Base-by-base conservation (phyloP, 2,329 filamentous ascomycete genomes). In the Talaromyces sp. region DNA sequence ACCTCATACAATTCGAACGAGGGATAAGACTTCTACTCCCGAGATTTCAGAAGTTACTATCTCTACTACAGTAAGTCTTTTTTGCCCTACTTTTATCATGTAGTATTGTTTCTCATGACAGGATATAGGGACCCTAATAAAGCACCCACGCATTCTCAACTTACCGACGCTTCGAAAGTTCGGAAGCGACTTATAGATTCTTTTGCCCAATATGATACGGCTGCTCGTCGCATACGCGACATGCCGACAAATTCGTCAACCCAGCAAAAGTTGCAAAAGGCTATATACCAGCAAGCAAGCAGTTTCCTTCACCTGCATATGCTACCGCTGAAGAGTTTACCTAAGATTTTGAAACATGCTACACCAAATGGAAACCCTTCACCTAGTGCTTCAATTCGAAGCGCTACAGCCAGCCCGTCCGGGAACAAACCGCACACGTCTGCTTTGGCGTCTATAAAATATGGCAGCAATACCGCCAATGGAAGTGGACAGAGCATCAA, bases 141-240 rank as follows among this genome's bases (percentile, higher is more conserved):
- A 50, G 86, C 88, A 12, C 87, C 87, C 0, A 81, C 86, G 2
- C 81, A 85, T 7, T 81, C 86, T 5, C 91, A 96, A 72, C 87
- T 96, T 52, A 84, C 90, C 59, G 92, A 96, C 68, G 93, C 93
- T 0, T 88, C 89, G 52, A 96, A 95, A 75, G 89, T 96, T 10
- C 89, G 93, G n/a, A 96, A 92, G 73, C 85, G 92, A 27, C 82
- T 97, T 0, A 93, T 92, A 62, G 93, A 96, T 69, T 90, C 91
- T 8, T 96, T 97, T 70, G 85, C 87, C 10, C 93, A 96, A 69
- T 96, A 96, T 73, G 91, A 96, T 68, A 80, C 86, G 3, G 91
- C 92, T 0, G 92, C 92, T 3, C 87, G 89, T 65, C 85, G 92
- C 3, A 86, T 97, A 61, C 87, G 92, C 33, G 91, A 96, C 69